Conservation (phyloP, 305 asterid genomes). For the Solanum hybrid region DNA sequence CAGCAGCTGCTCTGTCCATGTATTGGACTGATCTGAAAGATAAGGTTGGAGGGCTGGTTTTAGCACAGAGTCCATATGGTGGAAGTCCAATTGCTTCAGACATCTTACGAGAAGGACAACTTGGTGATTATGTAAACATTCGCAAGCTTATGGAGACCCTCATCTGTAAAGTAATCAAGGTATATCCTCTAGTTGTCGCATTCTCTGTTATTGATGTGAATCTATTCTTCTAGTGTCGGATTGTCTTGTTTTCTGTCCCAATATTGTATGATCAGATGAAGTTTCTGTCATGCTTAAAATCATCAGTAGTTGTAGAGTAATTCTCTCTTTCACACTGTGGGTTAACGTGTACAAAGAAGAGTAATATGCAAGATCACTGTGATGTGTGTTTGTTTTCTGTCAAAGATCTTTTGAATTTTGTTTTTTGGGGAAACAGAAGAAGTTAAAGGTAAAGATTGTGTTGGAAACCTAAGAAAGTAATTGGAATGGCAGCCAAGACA, state of each 20-base stretch:
- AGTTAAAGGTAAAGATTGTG: background rate
- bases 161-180: conserved; percentile 92
- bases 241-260: background rate
- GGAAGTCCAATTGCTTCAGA: conserved; percentile 97
- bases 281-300: background rate
- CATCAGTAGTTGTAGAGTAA: background rate
- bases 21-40: conserved; percentile 84
- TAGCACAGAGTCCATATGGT: conserved; percentile 94
- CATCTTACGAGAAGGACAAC: conserved; percentile 84
- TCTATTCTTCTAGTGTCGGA: background rate
- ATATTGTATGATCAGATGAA: background rate
- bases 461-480: background rate
- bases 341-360: background rate
- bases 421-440: background rate
- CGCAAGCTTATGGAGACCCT: conserved; percentile 91
- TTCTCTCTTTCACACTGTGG: background rate
- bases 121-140: conserved; percentile 85
- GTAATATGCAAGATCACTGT: background rate
- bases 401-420: background rate
- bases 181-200: conserved; percentile 10
- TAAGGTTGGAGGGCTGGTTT: conserved; percentile 86
- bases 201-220: background rate
- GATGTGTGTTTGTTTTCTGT: background rate
- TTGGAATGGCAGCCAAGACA: background rate
- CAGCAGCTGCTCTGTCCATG: conserved; percentile 87